These are phyloP conservation scores for Aspergillus olivimuriae DNA, from an alignment of 495 filamentous ascomycete species.

Conservation along the genomic window DNA sequence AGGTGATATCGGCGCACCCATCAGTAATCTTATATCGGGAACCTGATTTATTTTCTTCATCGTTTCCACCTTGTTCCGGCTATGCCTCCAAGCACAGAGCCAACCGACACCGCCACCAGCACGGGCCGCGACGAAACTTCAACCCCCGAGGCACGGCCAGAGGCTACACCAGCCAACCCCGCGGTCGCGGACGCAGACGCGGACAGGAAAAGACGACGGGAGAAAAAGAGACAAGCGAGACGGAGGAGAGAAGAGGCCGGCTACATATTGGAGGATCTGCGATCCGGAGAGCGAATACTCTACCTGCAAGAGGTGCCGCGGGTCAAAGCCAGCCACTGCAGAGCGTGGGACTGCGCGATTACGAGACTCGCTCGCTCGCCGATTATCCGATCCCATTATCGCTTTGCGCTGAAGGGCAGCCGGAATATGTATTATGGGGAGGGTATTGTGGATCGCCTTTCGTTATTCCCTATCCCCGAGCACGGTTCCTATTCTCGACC, in stretches of 20 bases:
- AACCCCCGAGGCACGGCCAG: neutral
- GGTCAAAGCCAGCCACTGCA: constrained; percentile 4
- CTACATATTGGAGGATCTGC: constrained; percentile 5
- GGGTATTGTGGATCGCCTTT: constrained; percentile 1
- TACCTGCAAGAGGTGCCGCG: constrained; percentile 4
- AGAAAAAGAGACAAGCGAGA: constrained; percentile 5
- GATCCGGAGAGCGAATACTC: constrained; percentile 2
- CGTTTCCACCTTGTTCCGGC: constrained; percentile 2
- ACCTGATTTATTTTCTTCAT: constrained; percentile 1
- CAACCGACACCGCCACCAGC: constrained; percentile 1
- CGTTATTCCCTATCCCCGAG: neutral
- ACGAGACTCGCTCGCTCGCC: constrained; percentile 1
- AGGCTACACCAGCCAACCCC: constrained; percentile 1
- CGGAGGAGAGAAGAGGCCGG: constrained; percentile 4
- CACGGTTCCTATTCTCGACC: neutral
- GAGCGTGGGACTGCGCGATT: constrained; percentile 2
- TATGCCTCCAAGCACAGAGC: constrained; percentile 4
- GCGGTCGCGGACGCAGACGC: constrained; percentile 1
- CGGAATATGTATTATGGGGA: constrained; percentile 1
- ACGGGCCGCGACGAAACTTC: constrained; percentile 1
- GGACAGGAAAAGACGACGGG: constrained; percentile 2
- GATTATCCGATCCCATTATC: constrained; percentile 1
- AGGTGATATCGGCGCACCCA: constrained; percentile 1
- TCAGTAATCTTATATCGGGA: constrained; percentile 1
- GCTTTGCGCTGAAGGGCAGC: constrained; percentile 1